These are phyloP conservation scores for Huntiella abstrusa DNA, from an alignment of 2,329 filamentous ascomycete species.

Conservation along the genomic window DNA sequence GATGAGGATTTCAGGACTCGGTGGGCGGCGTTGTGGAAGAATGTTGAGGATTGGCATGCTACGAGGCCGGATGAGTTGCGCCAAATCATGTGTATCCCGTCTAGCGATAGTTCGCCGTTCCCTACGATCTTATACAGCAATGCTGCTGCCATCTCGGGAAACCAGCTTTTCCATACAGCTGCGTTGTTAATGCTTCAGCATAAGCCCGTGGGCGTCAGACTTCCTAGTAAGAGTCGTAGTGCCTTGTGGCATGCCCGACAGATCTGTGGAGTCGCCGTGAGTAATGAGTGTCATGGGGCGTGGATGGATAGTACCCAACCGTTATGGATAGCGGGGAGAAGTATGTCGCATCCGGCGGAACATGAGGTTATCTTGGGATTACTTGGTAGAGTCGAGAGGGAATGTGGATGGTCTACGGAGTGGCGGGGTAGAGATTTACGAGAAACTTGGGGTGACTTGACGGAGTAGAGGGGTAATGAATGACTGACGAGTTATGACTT, in stretches of 20 bases:
- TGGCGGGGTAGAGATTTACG: constrained; percentile 34
- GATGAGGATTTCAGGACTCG: constrained; percentile 15
- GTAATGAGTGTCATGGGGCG: constrained; percentile 33
- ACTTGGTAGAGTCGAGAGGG: constrained; percentile 28
- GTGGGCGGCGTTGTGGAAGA: constrained; percentile 22
- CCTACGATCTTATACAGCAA: constrained; percentile 31
- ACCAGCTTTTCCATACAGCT: constrained; percentile 34
- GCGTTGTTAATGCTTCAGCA: constrained; percentile 32
- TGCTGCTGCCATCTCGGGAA: constrained; percentile 32
- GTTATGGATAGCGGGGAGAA: constrained; percentile 31
- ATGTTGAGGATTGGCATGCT: constrained; percentile 24
- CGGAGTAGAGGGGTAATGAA: constrained; percentile 10
- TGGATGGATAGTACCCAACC: constrained; percentile 35
- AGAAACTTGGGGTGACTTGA: constrained; percentile 29
- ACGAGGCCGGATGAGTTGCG: constrained; percentile 20
- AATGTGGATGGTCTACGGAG: constrained; percentile 33
- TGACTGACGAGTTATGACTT: not conserved
- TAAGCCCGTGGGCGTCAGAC: constrained; percentile 21
- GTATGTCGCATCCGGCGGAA: constrained; percentile 29
- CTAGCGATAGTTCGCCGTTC: constrained; percentile 27
- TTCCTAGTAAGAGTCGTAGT: constrained; percentile 20
- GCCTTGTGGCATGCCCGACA: constrained; percentile 33
- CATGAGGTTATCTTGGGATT: constrained; percentile 26
- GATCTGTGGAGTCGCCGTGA: constrained; percentile 32
- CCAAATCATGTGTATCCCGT: constrained; percentile 19